A percentile compares a stretch with the other conserved stretches of the same genome.
phyloP scores from a whole-genome alignment of 2,329 filamentous ascomycete genomes.

The Beauveria bassiana region DNA sequence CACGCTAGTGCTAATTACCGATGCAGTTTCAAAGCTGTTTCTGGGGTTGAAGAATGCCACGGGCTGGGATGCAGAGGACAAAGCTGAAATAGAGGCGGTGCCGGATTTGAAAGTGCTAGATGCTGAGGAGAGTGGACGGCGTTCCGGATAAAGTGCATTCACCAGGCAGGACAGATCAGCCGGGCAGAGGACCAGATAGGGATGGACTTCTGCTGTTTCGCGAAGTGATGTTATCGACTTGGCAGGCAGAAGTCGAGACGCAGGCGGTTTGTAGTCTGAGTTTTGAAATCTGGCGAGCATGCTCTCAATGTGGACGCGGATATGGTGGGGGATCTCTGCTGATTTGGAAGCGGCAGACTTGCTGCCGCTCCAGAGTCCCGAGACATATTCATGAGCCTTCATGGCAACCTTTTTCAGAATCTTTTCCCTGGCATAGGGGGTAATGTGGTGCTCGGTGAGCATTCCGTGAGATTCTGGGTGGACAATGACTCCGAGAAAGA shows the following conservation, averaged over 20 bases:
- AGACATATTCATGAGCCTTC: conserved; percentile 69
- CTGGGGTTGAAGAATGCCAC: conserved; percentile 53
- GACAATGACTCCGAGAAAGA: conserved; percentile 74
- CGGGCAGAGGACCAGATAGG: conserved; percentile 71
- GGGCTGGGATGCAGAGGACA: conserved; percentile 58
- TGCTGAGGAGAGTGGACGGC: conserved; percentile 54
- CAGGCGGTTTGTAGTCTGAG: conserved; percentile 38
- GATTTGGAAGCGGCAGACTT: conserved; percentile 44
- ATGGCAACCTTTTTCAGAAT: conserved; percentile 73
- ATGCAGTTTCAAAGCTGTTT: conserved; percentile 57
- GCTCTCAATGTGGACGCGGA: conserved; percentile 62
- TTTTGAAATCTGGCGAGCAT: conserved; percentile 59
- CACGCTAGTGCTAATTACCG: conserved; percentile 63
- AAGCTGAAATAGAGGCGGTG: conserved; percentile 61
- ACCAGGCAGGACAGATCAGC: conserved; percentile 73
- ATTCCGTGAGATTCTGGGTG: conserved; percentile 76
- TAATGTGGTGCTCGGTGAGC: conserved; percentile 87
- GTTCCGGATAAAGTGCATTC: conserved; percentile 75
- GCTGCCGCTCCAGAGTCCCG: conserved; percentile 67
- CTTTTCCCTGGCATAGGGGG: conserved; percentile 80
- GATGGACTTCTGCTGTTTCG: conserved; percentile 71
- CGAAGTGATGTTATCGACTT: conserved; percentile 64
- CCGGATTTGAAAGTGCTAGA: conserved; percentile 57
- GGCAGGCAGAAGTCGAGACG: conserved; percentile 58
- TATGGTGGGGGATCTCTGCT: conserved; percentile 47